Base-by-base conservation (phyloP, 192 early-diverging fungal genomes). In the Gigaspora rosea region DNA sequence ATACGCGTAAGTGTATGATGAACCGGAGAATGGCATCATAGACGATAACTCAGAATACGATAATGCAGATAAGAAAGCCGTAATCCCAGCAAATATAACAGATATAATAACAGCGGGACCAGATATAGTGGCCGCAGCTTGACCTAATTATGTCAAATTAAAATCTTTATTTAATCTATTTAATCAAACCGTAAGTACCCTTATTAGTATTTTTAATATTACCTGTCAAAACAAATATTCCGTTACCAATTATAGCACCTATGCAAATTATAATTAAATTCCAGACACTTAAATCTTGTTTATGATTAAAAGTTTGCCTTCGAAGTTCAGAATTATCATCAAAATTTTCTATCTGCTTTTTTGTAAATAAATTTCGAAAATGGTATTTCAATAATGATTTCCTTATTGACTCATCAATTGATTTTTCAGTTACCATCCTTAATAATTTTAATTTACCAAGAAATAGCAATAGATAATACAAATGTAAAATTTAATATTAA, bases 11-110 rank as follows among this genome's bases (percentile, higher is more conserved):
- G 93, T 92, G 79, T 95, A 97, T 8, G 95, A 93, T 0, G 94
- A 95, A 7, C 95, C 95, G 8, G 94, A 90, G 13, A 94, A 87
- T 1, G 95, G 94, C 27, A 96, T 88, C 91, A 94, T 92, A 11
- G 94, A 91, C 0, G 93, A 88, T 83, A 97, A 85, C 82, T 97
- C 95, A 9, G 94, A 90, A 77, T 96, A 97, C 47, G 91, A 94
- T 4, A 97, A 85, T 2, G 91, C 91, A 2, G 94, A 92, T 66
- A 95, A 84, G 9, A 85, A 90, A 33, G 90, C 85, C 20, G 91
- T 87, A 36, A 95, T 73, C 9, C 92, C 94, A 18, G 93, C 89
- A 13, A 97, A 88, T 33, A 95, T 69, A 54, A 94, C 94, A 18
- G 94, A 94, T 50, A 97, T 75, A 4, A 94, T 89, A 16, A 97